These are phyloP conservation scores for Xylariales sp. DNA, from an alignment of 2,329 filamentous ascomycete genomes.

Conservation along the genomic window DNA sequence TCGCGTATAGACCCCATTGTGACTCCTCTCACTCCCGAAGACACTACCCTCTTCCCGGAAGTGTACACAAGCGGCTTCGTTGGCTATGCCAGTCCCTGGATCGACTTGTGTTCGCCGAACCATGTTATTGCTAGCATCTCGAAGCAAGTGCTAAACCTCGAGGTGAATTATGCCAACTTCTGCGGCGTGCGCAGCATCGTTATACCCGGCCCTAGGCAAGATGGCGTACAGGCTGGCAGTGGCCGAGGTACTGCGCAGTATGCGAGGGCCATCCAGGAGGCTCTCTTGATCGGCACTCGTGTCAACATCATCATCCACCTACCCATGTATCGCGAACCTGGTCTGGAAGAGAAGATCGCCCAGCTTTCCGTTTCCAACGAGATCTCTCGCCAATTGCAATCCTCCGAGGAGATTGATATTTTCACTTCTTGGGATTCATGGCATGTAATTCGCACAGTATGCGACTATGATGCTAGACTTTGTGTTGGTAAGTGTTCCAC, in stretches of 20 bases:
- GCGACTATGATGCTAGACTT: slow-evolving; percentile 84
- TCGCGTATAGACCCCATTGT: slow-evolving; percentile 67
- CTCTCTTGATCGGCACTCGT: slow-evolving; percentile 77
- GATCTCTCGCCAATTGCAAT: slow-evolving; percentile 47
- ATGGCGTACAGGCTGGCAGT: slow-evolving; percentile 64
- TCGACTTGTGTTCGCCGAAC: slow-evolving; percentile 86
- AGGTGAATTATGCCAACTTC: slow-evolving; percentile 95
- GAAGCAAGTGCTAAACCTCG: slow-evolving; percentile 87
- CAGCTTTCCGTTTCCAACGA: slow-evolving; percentile 62
- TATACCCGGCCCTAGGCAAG: slow-evolving; percentile 79
- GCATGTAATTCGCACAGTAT: slow-evolving; percentile 86
- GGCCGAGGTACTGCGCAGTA: slow-evolving; percentile 75
- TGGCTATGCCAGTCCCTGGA: slow-evolving; percentile 88
- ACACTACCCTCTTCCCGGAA: slow-evolving; percentile 78
- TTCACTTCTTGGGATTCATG: slow-evolving; percentile 93
- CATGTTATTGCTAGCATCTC: slow-evolving; percentile 87
- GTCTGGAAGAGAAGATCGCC: slow-evolving; percentile 63
- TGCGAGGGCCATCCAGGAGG: slow-evolving; percentile 85
- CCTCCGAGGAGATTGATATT: slow-evolving; percentile 70
- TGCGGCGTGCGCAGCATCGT: slow-evolving; percentile 88
- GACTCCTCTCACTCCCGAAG: slow-evolving; percentile 79
- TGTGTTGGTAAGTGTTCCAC: slow-evolving; percentile 77
- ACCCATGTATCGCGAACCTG: slow-evolving; percentile 82
- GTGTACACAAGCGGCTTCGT: slow-evolving; percentile 78
- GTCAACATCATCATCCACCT: slow-evolving; percentile 84